Conservation (phyloP, 768 basidiomycete species). For the Chalciporus pseudorubinellus region DNA sequence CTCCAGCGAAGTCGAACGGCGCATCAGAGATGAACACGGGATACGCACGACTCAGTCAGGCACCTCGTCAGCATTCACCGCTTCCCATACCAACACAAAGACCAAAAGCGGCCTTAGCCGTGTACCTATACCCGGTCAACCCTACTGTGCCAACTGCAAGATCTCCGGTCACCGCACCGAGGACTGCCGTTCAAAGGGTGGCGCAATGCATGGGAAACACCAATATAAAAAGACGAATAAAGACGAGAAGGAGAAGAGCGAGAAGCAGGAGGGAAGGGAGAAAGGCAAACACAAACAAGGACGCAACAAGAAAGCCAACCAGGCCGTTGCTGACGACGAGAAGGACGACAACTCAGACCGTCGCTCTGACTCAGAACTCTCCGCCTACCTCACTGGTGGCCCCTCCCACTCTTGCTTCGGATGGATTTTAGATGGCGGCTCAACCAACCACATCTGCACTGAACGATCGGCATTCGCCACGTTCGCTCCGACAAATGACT, state of each 20-base stretch:
- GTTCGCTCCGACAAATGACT: neutral
- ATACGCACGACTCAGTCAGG: neutral
- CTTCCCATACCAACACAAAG: too few species aligned
- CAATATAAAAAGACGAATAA: neutral
- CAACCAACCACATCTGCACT: constrained; percentile 1
- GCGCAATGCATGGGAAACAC: neutral
- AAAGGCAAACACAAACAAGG: too few species aligned
- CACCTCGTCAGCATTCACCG: too few species aligned
- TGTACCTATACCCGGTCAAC: constrained; percentile 2
- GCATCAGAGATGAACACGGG: constrained; percentile 2
- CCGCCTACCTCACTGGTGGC: neutral
- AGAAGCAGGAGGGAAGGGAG: neutral
- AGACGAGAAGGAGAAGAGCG: neutral
- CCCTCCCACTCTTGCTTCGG: neutral
- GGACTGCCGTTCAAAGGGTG: neutral
- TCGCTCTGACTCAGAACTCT: neutral
- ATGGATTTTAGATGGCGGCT: constrained; percentile 7
- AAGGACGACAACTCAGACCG: neutral
- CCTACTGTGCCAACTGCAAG: constrained; percentile 1
- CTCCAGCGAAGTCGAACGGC: constrained; percentile 3
- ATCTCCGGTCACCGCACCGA: neutral
- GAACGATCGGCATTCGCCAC: neutral
- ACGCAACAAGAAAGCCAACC: neutral
- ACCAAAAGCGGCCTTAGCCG: neutral
- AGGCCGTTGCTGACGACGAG: neutral